Evolutionary conservation across 768 basidiomycete genomes (phyloP).

Genomic region (Dentipellis fragilis): DNA sequence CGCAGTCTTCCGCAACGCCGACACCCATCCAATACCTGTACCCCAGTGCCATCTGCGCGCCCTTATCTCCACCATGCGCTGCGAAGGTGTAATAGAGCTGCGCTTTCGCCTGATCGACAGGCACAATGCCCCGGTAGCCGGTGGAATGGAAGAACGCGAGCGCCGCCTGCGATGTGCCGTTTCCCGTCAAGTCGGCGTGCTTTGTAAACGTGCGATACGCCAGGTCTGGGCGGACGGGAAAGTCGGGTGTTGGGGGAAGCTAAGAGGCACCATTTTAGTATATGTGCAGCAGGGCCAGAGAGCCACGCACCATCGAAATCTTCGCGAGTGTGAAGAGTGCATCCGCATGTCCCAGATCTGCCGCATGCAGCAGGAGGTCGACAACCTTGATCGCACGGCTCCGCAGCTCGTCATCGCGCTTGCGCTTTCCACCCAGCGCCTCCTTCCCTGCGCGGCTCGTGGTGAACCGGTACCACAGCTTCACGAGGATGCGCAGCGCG

Average conservation of each 20-base stretch:
- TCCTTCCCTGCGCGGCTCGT: slow-evolving; percentile 24
- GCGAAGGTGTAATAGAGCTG: slow-evolving; percentile 92
- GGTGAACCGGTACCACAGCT: slow-evolving; percentile 42
- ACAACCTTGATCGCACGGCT: slow-evolving; percentile 74
- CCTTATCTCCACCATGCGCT: slow-evolving; percentile 77
- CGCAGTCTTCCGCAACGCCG: slow-evolving; percentile 80
- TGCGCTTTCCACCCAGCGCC: slow-evolving; percentile 31
- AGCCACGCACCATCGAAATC: slow-evolving; percentile 48
- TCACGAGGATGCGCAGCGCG: slow-evolving; percentile 54
- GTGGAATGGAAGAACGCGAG: slow-evolving; percentile 86
- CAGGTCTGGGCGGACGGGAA: slow-evolving; percentile 46
- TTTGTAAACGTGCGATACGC: slow-evolving; percentile 54
- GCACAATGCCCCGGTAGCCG: slow-evolving; percentile 59
- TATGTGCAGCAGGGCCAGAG: slow-evolving; percentile 2
- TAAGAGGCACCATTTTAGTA: slow-evolving; percentile 18
- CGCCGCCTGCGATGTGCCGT: slow-evolving; percentile 78
- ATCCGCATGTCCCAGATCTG: slow-evolving; percentile 66
- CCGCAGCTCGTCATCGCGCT: slow-evolving; percentile 55
- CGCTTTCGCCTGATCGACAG: slow-evolving; percentile 68
- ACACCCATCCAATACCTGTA: slow-evolving; percentile 97
- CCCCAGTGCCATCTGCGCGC: slow-evolving; percentile 86
- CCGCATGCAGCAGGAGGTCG: slow-evolving; percentile 72
- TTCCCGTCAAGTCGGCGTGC: slow-evolving; percentile 65
- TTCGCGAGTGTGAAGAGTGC: slow-evolving; percentile 61
- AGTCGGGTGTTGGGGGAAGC: slow-evolving; percentile 68